phyloP scores from a whole-genome alignment of 179 eudicot species.

The Beta lomatogona region DNA sequence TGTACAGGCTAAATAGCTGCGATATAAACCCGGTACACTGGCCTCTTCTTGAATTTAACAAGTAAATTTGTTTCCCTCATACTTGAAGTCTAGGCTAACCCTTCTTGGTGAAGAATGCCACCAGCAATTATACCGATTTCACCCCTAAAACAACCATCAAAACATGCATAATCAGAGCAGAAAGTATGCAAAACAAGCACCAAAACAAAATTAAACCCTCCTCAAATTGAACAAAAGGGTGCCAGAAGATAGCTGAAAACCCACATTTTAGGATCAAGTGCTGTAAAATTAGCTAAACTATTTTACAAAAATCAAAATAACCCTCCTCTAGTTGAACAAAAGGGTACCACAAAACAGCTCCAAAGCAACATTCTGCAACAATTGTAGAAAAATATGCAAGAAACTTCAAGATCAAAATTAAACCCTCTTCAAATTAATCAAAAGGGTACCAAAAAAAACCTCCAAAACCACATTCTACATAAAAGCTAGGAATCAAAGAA shows the following conservation, averaged over 20 bases:
- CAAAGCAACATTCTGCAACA: not conserved
- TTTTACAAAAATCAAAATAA: no score
- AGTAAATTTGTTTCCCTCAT: constrained; percentile 49
- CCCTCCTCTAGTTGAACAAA: no score
- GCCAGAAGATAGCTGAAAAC: constrained; percentile 8
- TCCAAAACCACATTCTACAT: not conserved
- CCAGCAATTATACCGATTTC: constrained; percentile 34
- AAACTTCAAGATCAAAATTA: constrained; percentile 1
- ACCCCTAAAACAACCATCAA: constrained; percentile 36
- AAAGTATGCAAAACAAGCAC: constrained; percentile 24
- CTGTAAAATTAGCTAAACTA: no score
- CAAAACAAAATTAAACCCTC: constrained; percentile 27
- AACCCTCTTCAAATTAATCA: constrained; percentile 28
- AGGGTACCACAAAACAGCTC: no score
- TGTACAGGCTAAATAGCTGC: constrained; percentile 35
- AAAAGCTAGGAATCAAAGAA: constrained; percentile 42
- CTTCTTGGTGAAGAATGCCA: constrained; percentile 28
- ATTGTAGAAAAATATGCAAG: not conserved
- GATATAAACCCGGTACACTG: constrained; percentile 22
- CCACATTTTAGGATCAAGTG: constrained; percentile 4
- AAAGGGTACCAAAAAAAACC: constrained; percentile 22
- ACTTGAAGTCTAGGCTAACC: constrained; percentile 12
- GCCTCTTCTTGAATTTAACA: constrained; percentile 38
- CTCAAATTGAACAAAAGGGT: constrained; percentile 30
- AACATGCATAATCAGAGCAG: constrained; percentile 32